Percentiles rank a stretch among this genome's conserved stretches.
phyloP scores from a whole-genome alignment of 2,329 filamentous ascomycete genomes.

The Cordyceps farinosa region DNA sequence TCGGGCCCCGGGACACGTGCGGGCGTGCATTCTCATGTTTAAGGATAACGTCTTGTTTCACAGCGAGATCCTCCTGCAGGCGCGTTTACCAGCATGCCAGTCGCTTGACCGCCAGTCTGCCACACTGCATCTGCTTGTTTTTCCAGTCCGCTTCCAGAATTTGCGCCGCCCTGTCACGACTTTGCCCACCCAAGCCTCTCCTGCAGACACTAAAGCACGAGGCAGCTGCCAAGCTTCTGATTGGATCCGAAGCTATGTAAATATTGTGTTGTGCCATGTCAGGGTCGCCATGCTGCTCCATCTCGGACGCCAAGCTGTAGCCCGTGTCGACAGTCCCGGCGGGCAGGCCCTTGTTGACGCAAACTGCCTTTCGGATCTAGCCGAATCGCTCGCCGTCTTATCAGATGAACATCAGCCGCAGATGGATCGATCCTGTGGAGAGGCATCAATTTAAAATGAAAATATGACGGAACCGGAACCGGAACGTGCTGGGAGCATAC shows the following conservation, averaged over 20 bases:
- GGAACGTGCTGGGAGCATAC: background rate
- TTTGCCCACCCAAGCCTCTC: too few relatives aligned
- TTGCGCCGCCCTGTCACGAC: too few relatives aligned
- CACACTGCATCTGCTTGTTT: too few relatives aligned
- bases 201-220: background rate
- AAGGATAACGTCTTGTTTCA: background rate
- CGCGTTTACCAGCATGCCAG: too few relatives aligned
- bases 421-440: background rate
- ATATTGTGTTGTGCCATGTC: background rate
- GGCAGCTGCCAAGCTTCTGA: background rate
- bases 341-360: background rate
- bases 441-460: background rate
- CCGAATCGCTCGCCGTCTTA: constrained; percentile 3
- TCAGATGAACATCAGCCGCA: constrained; percentile 21
- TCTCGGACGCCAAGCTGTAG: background rate
- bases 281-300: background rate
- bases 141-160: too few relatives aligned
- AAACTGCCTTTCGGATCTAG: background rate
- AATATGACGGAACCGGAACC: constrained; percentile 8
- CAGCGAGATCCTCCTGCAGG: background rate
- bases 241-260: background rate
- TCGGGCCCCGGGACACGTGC: background rate
- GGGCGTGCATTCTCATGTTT: background rate
- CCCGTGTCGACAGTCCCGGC: background rate
- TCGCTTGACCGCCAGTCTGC: too few relatives aligned